phyloP scores from a whole-genome alignment of 495 filamentous ascomycete species.

The Aspergillus biplanus region DNA sequence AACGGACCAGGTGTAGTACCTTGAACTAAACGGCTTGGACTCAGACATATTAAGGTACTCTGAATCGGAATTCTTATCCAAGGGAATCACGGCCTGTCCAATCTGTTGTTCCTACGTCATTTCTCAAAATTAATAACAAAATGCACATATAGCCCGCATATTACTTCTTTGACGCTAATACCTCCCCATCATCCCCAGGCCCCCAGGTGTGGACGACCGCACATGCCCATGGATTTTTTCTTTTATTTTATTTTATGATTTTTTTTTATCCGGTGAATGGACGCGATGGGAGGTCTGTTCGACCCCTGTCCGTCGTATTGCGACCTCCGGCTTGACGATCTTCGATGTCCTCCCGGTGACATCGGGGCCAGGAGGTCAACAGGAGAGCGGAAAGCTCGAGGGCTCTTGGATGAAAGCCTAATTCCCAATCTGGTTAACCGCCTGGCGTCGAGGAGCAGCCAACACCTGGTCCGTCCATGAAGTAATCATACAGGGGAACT shows the following conservation, averaged over 20 bases:
- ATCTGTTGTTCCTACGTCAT: conserved; percentile 2
- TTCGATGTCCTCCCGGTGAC: background rate
- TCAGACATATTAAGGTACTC: background rate
- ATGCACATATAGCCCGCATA: background rate
- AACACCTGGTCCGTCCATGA: conserved; percentile 16
- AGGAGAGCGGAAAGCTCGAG: background rate
- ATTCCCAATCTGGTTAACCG: conserved; percentile 16
- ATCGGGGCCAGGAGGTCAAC: background rate
- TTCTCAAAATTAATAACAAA: conserved; percentile 1
- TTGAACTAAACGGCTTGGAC: too few relatives aligned
- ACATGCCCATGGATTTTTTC: too few relatives aligned
- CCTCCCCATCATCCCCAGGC: background rate
- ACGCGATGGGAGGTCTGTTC: too few relatives aligned
- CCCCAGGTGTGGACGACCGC: too few relatives aligned
- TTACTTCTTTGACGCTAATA: background rate
- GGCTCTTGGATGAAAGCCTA: conserved; percentile 11
- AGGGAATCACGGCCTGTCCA: background rate
- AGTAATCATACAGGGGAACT: conserved; percentile 20
- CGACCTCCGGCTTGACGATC: too few relatives aligned
- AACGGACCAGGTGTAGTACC: too few relatives aligned
- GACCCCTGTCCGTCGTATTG: too few relatives aligned
- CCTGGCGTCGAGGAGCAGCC: background rate
- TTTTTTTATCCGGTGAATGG: too few relatives aligned
- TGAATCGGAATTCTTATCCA: conserved; percentile 1
- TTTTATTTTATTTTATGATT: too few relatives aligned